Evolutionary conservation across 176 grass and related monocot species (phyloP), one percentile per base, ranked within the genome.

Genomic region (Tuctoria greenei): DNA sequence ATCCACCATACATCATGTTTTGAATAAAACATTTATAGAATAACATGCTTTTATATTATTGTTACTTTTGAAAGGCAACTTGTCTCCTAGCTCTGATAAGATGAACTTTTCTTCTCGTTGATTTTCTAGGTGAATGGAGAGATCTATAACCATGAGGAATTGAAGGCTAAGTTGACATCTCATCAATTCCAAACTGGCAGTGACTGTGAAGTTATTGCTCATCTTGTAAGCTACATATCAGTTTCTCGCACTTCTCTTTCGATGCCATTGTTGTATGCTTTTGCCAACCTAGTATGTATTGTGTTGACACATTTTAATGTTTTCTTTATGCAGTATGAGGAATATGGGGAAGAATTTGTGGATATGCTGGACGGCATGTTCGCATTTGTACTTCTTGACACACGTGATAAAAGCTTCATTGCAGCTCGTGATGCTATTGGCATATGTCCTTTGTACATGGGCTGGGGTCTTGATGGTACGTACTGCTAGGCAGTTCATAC

Each of bases 341-440:
- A 99, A 71, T 75, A 99, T 73, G 95, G 95, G 11, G 95, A 99
- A 76, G 95, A 90, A 76, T 99, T 99, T 7, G 74, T 95, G 38
- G 87, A 95, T 82, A 99, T 95, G 95, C 74, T 99, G 83, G 95
- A 99, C 66, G 92, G 91, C 77, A 99, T 99, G 92, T 99, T 99
- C 77, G 82, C 92, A 1, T 99, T 99, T 86, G 92, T 95, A 81
- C 92, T 99, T 92, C 91, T 99, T 37, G 92, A 99, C 67, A 95
- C 92, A 46, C 86, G 82, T 52, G 89, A 95, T 86, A 92, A 92
- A 84, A 99, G 87, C 83, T 99, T 92, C 63, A 99, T 99, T 5
- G 95, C 95, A 77, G 95, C 92, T 63, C 91, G 92, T 50, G 95
- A 99, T 82, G 92, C 95, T 74, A 95, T 95, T 87, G 95, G 95